These are phyloP conservation scores for Artemisia tridentata DNA, from an alignment of 129 eudicot genomes.

Conservation along the genomic window DNA sequence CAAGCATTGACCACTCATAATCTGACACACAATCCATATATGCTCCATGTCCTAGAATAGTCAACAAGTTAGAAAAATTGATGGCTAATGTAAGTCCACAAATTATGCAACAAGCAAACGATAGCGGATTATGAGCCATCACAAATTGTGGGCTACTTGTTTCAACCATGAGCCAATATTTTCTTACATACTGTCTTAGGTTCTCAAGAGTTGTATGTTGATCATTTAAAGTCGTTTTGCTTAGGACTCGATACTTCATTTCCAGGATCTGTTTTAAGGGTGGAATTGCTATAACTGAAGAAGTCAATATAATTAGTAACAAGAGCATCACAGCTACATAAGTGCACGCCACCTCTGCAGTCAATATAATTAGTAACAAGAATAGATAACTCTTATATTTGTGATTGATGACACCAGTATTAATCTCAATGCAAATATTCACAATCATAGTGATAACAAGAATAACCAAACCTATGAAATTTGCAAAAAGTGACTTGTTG, in stretches of 20 bases:
- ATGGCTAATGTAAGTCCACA: not conserved
- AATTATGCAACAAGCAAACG: not conserved
- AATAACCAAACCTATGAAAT: not conserved
- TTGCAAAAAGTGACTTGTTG: not conserved
- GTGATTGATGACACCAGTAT: not conserved
- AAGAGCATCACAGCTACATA: slow-evolving; percentile 19
- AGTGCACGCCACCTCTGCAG: slow-evolving; percentile 6
- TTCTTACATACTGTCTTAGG: slow-evolving; percentile 24
- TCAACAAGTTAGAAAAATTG: not conserved
- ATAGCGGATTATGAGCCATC: slow-evolving; percentile 10
- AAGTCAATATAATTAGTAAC: slow-evolving; percentile 17
- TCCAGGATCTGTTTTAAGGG: slow-evolving; percentile 21
- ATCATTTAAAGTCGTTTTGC: slow-evolving; percentile 1
- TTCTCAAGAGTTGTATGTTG: slow-evolving; percentile 3
- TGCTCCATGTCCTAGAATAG: too few species aligned
- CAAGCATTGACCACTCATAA: slow-evolving; percentile 9
- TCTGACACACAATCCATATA: not conserved
- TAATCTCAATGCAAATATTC: slow-evolving; percentile 5
- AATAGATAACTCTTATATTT: not conserved
- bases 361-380: too few species aligned
- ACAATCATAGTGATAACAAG: not conserved
- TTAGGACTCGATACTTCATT: slow-evolving; percentile 19
- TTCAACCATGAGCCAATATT: slow-evolving; percentile 19
- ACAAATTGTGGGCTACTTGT: slow-evolving; percentile 19
- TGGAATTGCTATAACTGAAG: slow-evolving; percentile 32